Conservation (phyloP, 192 early-diverging fungal species). For the Linnemannia hyalina region DNA sequence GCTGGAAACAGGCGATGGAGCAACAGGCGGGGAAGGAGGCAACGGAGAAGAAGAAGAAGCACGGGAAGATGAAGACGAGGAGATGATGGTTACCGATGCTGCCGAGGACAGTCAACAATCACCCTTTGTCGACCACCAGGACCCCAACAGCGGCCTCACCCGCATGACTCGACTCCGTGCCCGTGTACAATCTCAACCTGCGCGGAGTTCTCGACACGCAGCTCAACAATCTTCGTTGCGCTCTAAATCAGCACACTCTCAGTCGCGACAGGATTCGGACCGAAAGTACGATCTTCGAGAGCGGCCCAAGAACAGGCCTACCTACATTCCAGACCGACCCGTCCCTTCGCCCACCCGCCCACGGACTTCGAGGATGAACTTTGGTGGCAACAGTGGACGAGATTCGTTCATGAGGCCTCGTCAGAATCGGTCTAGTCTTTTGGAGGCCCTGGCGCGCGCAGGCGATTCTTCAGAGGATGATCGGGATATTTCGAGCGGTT, state of each 20-base stretch:
- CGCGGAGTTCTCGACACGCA: constrained; percentile 14
- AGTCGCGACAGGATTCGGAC: constrained; percentile 33
- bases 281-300: constrained; percentile 49
- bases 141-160: constrained; percentile 14
- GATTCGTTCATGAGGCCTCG: constrained; percentile 31
- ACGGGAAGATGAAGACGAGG: constrained; percentile 11
- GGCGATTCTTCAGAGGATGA: constrained; percentile 49
- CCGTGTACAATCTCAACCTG: constrained; percentile 25
- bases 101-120: background rate
- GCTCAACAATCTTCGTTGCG: constrained; percentile 17
- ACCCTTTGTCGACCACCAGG: constrained; percentile 15
- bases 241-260: constrained; percentile 3
- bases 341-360: constrained; percentile 37
- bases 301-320: constrained; percentile 46
- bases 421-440: constrained; percentile 21
- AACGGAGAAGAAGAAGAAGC: constrained; percentile 14
- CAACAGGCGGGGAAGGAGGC: constrained; percentile 15
- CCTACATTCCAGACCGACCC: constrained; percentile 44
- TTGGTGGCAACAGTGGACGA: constrained; percentile 11
- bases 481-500: constrained; percentile 4
- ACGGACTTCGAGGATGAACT: constrained; percentile 30
- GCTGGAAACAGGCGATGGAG: background rate
- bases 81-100: background rate
- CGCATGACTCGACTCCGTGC: constrained; percentile 44
- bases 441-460: constrained; percentile 35